These are phyloP conservation scores for Picochlorum sp. DNA, from an alignment of 139 green algal genomes.

Conservation along the genomic window DNA sequence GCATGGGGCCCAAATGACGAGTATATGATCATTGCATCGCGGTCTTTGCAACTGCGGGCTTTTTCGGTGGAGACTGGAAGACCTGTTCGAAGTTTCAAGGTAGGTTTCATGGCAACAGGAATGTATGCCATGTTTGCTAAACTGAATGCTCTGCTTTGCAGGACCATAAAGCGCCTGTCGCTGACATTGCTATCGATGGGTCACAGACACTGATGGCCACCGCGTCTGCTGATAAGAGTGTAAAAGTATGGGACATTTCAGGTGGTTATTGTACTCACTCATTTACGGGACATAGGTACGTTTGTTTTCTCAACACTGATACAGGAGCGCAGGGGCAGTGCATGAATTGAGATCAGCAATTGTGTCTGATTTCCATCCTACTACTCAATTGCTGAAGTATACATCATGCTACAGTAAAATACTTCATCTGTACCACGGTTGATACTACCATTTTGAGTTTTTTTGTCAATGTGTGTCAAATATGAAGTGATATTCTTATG, in stretches of 20 bases:
- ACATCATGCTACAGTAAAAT: neutral
- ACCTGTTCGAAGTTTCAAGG: conserved; percentile 48
- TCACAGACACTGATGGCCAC: conserved; percentile 72
- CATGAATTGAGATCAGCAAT: neutral
- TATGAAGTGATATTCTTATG: too few relatives aligned
- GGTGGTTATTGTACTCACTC: conserved; percentile 83
- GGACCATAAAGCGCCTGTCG: conserved; percentile 66
- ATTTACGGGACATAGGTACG: conserved; percentile 70
- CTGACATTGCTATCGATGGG: conserved; percentile 67
- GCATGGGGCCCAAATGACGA: conserved; percentile 59
- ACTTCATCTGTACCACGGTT: neutral
- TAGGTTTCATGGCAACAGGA: conserved; percentile 7
- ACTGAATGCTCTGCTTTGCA: conserved; percentile 13
- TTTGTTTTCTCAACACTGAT: neutral
- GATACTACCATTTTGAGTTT: too few relatives aligned
- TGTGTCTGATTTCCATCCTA: neutral
- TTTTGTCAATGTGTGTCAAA: too few relatives aligned
- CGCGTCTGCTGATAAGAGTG: conserved; percentile 55
- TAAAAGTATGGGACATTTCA: conserved; percentile 67
- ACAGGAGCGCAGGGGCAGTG: neutral
- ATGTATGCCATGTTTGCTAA: neutral
- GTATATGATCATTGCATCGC: conserved; percentile 63
- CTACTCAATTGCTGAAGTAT: neutral
- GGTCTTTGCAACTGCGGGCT: conserved; percentile 57
- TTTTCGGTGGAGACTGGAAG: conserved; percentile 52